phyloP scores from a whole-genome alignment of 116 monocot genomes.

The Posidonia oceanica region DNA sequence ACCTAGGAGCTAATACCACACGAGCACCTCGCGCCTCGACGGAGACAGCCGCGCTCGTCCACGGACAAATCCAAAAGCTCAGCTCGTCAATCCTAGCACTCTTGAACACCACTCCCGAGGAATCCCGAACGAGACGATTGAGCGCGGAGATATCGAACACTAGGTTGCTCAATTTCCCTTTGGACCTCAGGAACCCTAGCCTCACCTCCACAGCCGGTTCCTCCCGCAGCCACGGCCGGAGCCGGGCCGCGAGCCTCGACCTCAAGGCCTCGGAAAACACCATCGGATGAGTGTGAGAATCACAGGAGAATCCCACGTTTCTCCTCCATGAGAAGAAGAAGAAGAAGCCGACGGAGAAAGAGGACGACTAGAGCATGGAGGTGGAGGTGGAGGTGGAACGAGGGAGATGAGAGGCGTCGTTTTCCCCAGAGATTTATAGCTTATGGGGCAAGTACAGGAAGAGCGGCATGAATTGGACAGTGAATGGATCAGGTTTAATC shows the following conservation, averaged over 20 bases:
- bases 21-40: conserved; percentile 33
- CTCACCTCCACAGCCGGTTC: conserved; percentile 40
- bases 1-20: conserved; percentile 50
- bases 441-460: not conserved
- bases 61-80: conserved; percentile 33
- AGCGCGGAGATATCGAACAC: conserved; percentile 30
- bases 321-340: not conserved
- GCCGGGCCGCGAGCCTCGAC: conserved; percentile 28
- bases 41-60: conserved; percentile 34
- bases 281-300: not conserved
- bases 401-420: not conserved
- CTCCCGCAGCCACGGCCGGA: conserved; percentile 65
- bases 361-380: not conserved
- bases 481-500: too few species aligned
- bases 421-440: not conserved
- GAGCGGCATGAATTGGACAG: too few species aligned
- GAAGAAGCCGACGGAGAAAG: not conserved
- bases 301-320: not conserved
- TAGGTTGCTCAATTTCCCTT: conserved; percentile 24
- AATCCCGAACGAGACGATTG: conserved; percentile 24
- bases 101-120: conserved; percentile 23
- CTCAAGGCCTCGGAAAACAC: conserved; percentile 9
- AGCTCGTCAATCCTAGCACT: conserved; percentile 29
- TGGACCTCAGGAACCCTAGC: conserved; percentile 37
- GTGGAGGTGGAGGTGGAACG: not conserved